Percentiles rank a stretch among this genome's conserved stretches.
phyloP scores from a whole-genome alignment of 441 rosid genomes.

The Syzygium syzygioides region DNA sequence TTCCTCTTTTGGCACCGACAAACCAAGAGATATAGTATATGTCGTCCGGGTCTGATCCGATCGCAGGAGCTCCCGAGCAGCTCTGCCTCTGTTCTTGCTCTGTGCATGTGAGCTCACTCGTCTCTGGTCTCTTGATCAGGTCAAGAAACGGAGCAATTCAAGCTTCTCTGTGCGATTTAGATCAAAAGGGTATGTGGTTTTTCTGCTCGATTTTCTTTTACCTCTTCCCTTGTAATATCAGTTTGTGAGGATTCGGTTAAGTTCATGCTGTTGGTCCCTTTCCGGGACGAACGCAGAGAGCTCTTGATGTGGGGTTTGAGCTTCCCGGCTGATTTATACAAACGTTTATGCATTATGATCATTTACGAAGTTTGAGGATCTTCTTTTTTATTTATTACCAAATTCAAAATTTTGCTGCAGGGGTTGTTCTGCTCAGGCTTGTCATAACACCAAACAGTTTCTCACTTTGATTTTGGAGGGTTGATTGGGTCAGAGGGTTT shows the following conservation, averaged over 20 bases:
- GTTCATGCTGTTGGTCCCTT: not conserved
- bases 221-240: not conserved
- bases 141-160: conserved; percentile 1
- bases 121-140: conserved; percentile 3
- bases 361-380: not conserved
- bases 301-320: not conserved
- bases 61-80: conserved; percentile 27
- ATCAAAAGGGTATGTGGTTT: conserved; percentile 18
- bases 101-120: not conserved
- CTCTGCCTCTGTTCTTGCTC: conserved; percentile 21
- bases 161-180: conserved; percentile 11
- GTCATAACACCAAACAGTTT: not conserved
- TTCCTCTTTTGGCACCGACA: not conserved
- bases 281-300: not conserved
- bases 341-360: not conserved
- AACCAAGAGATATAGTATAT: conserved; percentile 13
- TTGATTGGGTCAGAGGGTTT: conserved; percentile 16
- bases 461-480: conserved; percentile 3
- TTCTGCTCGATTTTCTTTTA: not conserved
- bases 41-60: conserved; percentile 31
- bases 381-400: not conserved
- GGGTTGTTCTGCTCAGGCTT: conserved; percentile 8
- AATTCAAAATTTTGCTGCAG: conserved; percentile 13
- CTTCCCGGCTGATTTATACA: not conserved
- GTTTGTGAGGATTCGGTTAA: not conserved